Base-by-base conservation (phyloP, 2,329 filamentous ascomycete genomes). In the Pestalotiopsis sp. region DNA sequence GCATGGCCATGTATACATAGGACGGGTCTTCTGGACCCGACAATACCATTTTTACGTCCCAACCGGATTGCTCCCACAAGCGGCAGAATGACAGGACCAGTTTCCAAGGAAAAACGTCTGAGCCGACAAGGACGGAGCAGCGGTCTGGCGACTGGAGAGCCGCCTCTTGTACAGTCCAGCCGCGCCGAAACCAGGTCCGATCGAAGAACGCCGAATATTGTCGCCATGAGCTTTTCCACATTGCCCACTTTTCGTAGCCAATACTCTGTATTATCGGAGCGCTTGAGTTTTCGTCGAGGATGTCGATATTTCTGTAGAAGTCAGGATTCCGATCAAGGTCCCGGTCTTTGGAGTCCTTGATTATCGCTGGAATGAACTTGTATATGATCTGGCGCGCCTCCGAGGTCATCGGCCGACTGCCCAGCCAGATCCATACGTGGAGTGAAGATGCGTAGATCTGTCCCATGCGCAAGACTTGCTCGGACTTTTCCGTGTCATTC, bases 281-380 rank as follows among this genome's bases (percentile, higher is more conserved):
- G 20, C 55, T 58, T 13, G 55, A 58, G 0, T 1, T 12, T 17
- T 58, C 55, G 27, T 58, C n/a, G 2, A 58, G 55, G 4, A 58
- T 58, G 4, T 58, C 55, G 7, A 23, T 12, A 9, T 3, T 58
- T 0, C 3, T 4, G 9, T 58, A 58, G 55, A 25, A 58, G 7
- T 2, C 6, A 5, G 27, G 27, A 3, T 25, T 2, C 27, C 27
- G 27, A 23, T 58, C 20, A n/a, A 2, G 2, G 20, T 58, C 9
- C 6, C 20, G 20, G 25, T 58, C 20, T 4, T 58, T 25, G 3
- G 2, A 31, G 27, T 31, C 27, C 27, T 31, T 6, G 27, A 31
- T 6, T 7, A 31, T 67, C 17, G 69, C 60, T 4, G 79, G 79
- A 68, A 80, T 78, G 20, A 72, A 74, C 1, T 71, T 72, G 52